These are phyloP conservation scores for Alternaria triticimaculans DNA, from an alignment of 2,329 filamentous ascomycete genomes.

Conservation along the genomic window DNA sequence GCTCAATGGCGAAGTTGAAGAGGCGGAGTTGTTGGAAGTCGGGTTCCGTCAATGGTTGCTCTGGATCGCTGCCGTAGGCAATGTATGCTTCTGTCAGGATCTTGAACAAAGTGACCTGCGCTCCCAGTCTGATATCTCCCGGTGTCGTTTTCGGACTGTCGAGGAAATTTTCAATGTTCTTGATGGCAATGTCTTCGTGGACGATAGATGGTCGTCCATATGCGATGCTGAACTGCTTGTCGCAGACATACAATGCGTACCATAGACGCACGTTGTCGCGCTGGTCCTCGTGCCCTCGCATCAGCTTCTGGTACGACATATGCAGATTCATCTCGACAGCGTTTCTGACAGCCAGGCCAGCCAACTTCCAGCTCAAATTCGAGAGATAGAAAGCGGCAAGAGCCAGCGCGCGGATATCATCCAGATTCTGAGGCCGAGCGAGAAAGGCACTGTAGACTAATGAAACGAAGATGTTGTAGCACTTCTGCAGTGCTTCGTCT, in stretches of 20 bases:
- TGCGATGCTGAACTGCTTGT: slow-evolving; percentile 52
- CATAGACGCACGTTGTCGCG: slow-evolving; percentile 49
- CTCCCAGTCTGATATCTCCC: slow-evolving; percentile 38
- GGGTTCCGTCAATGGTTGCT: slow-evolving; percentile 46
- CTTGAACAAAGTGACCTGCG: slow-evolving; percentile 43
- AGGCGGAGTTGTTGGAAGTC: slow-evolving; percentile 49
- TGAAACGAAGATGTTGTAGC: slow-evolving; percentile 43
- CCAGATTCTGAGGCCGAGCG: slow-evolving; percentile 45
- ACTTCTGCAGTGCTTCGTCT: slow-evolving; percentile 38
- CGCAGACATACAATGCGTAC: slow-evolving; percentile 50
- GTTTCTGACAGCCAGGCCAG: slow-evolving; percentile 48
- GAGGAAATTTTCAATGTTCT: slow-evolving; percentile 45
- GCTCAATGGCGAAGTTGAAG: slow-evolving; percentile 54
- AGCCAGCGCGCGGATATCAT: slow-evolving; percentile 49
- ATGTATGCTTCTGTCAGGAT: slow-evolving; percentile 45
- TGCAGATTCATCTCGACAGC: slow-evolving; percentile 52
- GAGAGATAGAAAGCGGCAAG: slow-evolving; percentile 52
- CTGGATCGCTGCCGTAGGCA: slow-evolving; percentile 41
- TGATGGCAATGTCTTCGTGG: slow-evolving; percentile 48
- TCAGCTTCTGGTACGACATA: slow-evolving; percentile 46
- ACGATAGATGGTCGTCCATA: slow-evolving; percentile 52
- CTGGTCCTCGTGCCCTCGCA: slow-evolving; percentile 43
- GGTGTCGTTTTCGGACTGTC: slow-evolving; percentile 36
- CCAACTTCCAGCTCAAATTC: slow-evolving; percentile 51
- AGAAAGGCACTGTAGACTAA: slow-evolving; percentile 44